phyloP scores from a whole-genome alignment of 1,139 yeast species.

The Debaryomyces fabryi region DNA sequence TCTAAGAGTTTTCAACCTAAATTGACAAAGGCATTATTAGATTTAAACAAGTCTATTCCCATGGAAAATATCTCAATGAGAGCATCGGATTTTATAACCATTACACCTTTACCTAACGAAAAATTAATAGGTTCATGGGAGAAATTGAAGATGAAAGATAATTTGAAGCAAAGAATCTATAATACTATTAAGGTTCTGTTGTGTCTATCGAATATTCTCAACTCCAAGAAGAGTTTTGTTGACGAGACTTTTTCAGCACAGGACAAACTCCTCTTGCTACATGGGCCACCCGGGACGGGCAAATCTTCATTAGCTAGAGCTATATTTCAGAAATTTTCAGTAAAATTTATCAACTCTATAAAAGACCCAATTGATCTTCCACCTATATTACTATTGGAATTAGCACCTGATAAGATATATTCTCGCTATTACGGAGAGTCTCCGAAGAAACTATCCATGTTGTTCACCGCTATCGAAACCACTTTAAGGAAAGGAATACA shows the following conservation, averaged over 20 bases:
- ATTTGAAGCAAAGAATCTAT: constrained; percentile 24
- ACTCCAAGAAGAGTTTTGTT: too few relatives aligned
- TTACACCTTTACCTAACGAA: constrained; percentile 22
- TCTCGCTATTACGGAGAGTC: constrained; percentile 47
- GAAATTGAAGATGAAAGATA: constrained; percentile 23
- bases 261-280: constrained; percentile 29
- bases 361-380: constrained; percentile 7
- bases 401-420: constrained; percentile 38
- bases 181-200: constrained; percentile 27
- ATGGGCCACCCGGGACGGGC: constrained; percentile 58
- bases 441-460: constrained; percentile 32
- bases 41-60: not conserved
- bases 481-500: constrained; percentile 13
- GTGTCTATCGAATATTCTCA: constrained; percentile 16
- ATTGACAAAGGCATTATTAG: not conserved
- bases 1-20: not conserved
- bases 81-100: not conserved
- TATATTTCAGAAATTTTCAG: constrained; percentile 34
- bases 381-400: constrained; percentile 28
- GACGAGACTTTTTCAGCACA: not conserved
- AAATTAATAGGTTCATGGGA: constrained; percentile 31
- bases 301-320: constrained; percentile 53
- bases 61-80: not conserved
- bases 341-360: constrained; percentile 16
- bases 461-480: constrained; percentile 31